Conservation (phyloP, 148 eudicot genomes). For the Amaranthus cruentus region DNA sequence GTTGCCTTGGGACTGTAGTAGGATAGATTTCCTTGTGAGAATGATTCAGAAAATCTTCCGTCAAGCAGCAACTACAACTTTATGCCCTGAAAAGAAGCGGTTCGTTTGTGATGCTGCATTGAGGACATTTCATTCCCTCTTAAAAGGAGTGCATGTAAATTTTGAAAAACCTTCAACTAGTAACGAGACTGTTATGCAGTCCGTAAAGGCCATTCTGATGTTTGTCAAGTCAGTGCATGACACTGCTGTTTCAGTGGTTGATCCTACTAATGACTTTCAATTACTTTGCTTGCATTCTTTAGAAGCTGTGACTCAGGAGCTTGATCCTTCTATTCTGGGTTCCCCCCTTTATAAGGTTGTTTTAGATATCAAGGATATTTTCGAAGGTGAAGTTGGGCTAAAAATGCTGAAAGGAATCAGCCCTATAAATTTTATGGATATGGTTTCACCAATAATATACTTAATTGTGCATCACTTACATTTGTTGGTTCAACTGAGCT, state of each 20-base stretch:
- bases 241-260: slow-evolving; percentile 30
- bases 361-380: slow-evolving; percentile 36
- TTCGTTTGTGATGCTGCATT: slow-evolving; percentile 36
- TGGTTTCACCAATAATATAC: slow-evolving; percentile 58
- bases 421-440: slow-evolving; percentile 37
- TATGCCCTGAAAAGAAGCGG: slow-evolving; percentile 31
- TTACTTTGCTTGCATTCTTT: slow-evolving; percentile 37
- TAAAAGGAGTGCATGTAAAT: slow-evolving; percentile 50
- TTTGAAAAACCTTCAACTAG: slow-evolving; percentile 34
- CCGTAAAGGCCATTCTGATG: slow-evolving; percentile 38
- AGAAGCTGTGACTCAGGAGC: slow-evolving; percentile 45
- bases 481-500: slow-evolving; percentile 27
- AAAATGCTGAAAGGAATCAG: slow-evolving; percentile 22
- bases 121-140: slow-evolving; percentile 45
- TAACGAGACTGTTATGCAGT: slow-evolving; percentile 48
- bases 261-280: slow-evolving; percentile 23
- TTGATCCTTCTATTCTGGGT: slow-evolving; percentile 55
- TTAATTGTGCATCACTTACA: slow-evolving; percentile 39
- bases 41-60: slow-evolving; percentile 36
- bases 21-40: slow-evolving; percentile 50
- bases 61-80: slow-evolving; percentile 29
- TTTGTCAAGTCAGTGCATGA: slow-evolving; percentile 42
- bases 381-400: slow-evolving; percentile 24
- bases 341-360: slow-evolving; percentile 70
- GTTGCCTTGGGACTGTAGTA: slow-evolving; percentile 56